These are phyloP conservation scores for Trichoderma sp. DNA, from an alignment of 2,329 filamentous ascomycete genomes.

Conservation along the genomic window DNA sequence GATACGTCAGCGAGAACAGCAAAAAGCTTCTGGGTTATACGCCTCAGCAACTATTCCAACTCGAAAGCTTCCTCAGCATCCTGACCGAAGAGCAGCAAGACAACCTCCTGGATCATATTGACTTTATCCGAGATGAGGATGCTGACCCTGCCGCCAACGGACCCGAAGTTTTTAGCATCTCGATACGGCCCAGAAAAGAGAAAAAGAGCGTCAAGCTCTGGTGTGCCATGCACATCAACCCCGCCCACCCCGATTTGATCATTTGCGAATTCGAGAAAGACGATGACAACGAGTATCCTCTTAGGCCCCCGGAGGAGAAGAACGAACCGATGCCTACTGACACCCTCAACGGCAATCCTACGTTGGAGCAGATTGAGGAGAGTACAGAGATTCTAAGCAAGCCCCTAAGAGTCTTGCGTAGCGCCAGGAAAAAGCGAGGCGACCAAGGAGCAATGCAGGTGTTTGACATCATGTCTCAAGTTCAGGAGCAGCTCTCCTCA, in stretches of 20 bases:
- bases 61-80: slow-evolving; percentile 80
- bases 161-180: slow-evolving; percentile 82
- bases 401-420: slow-evolving; percentile 74
- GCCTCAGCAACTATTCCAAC: slow-evolving; percentile 71
- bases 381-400: slow-evolving; percentile 76
- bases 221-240: slow-evolving; percentile 82
- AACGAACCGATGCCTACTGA: slow-evolving; percentile 62
- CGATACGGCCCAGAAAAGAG: slow-evolving; percentile 59
- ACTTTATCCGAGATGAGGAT: slow-evolving; percentile 84
- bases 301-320: slow-evolving; percentile 62
- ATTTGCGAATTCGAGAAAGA: slow-evolving; percentile 90
- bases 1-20: slow-evolving; percentile 81
- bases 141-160: slow-evolving; percentile 74
- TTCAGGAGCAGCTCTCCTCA: slow-evolving; percentile 80
- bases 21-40: slow-evolving; percentile 73
- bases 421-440: slow-evolving; percentile 71
- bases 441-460: slow-evolving; percentile 86
- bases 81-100: slow-evolving; percentile 81
- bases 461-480: slow-evolving; percentile 88
- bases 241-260: slow-evolving; percentile 66
- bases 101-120: slow-evolving; percentile 80
- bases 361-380: slow-evolving; percentile 70
- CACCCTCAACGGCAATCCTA: slow-evolving; percentile 72
- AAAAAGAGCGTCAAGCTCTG: slow-evolving; percentile 68
- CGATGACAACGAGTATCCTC: slow-evolving; percentile 68